Evolutionary conservation across 2,329 filamentous ascomycete species (phyloP).

Genomic region (Trichophyton mentagrophytes): DNA sequence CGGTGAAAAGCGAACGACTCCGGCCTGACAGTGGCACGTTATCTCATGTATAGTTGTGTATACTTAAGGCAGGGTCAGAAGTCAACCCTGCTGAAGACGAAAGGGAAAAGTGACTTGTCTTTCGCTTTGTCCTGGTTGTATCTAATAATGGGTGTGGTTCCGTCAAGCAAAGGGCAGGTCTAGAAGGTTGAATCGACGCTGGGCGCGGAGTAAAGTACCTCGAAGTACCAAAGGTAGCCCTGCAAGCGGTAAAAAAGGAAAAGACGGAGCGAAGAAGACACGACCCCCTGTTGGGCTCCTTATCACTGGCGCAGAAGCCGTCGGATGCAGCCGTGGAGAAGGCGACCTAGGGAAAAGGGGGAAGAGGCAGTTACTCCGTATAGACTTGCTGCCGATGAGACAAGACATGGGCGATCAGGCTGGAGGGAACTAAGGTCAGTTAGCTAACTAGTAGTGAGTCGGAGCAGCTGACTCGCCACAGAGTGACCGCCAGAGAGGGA

Average conservation of each 20-base stretch:
- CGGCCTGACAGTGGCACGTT: neutral
- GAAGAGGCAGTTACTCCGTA: no score
- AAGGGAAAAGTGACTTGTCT: neutral
- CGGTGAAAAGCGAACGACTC: neutral
- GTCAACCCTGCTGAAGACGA: no score
- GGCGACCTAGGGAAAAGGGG: neutral
- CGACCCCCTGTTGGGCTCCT: neutral
- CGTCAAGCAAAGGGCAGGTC: neutral
- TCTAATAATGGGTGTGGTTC: no score
- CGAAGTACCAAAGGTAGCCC: no score
- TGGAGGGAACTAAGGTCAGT: neutral
- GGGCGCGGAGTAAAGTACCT: neutral
- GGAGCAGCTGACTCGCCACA: neutral
- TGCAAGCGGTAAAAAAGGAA: no score
- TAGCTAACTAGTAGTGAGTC: neutral
- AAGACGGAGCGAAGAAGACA: no score
- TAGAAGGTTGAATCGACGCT: neutral
- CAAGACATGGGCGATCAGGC: neutral
- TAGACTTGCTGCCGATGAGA: neutral
- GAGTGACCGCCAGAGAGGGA: neutral
- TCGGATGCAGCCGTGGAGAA: neutral
- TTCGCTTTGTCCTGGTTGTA: neutral
- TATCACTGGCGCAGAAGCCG: neutral
- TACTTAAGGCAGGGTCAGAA: neutral
- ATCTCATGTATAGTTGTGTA: neutral